These are phyloP conservation scores for Pleurotus platypus DNA, from an alignment of 768 basidiomycete species.

Conservation along the genomic window DNA sequence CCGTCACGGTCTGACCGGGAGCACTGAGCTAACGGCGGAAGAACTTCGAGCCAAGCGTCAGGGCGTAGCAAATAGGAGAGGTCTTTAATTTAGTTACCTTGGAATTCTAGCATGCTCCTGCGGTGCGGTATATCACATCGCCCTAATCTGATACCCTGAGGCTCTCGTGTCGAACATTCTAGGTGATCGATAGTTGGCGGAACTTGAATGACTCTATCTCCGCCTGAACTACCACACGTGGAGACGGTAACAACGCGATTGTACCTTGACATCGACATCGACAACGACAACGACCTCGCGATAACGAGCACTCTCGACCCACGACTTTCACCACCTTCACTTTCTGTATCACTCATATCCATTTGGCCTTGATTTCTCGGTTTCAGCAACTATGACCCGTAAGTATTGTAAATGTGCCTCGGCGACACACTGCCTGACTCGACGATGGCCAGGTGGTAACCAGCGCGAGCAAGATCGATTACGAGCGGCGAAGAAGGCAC, in stretches of 20 bases:
- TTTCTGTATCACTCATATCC: neutral
- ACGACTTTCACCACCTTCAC: neutral
- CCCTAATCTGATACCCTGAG: neutral
- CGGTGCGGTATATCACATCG: neutral
- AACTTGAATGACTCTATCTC: neutral
- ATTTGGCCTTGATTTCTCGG: constrained; percentile 7
- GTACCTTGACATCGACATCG: neutral
- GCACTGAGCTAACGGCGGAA: no score
- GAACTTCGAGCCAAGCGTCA: no score
- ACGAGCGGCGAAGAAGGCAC: constrained; percentile 72
- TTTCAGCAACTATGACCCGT: constrained; percentile 50
- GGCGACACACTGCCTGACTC: constrained; percentile 10
- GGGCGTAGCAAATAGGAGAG: no score
- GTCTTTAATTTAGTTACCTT: no score
- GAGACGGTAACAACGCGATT: neutral
- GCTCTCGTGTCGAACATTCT: neutral
- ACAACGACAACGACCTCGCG: neutral
- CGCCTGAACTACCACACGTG: neutral
- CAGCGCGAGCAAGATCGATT: constrained; percentile 75
- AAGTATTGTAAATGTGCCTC: constrained; percentile 20
- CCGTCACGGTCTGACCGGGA: neutral
- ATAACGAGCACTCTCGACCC: neutral
- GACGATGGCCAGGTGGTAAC: constrained; percentile 59
- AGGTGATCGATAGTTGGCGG: neutral
- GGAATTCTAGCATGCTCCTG: no score